phyloP scores from a whole-genome alignment of 176 grass and related monocot genomes.

The Eleusine coracana region DNA sequence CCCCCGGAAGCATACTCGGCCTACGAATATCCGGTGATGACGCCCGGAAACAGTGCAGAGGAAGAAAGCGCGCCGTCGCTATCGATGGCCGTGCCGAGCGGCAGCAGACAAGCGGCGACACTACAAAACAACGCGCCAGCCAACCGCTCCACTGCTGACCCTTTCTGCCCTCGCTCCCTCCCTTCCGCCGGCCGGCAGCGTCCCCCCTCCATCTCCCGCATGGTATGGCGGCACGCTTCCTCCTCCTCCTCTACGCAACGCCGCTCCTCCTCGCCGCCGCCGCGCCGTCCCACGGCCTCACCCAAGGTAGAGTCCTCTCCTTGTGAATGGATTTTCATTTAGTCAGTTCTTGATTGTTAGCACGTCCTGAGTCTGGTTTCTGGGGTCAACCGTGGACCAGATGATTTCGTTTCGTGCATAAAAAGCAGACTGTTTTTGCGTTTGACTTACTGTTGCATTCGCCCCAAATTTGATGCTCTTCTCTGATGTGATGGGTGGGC shows the following conservation, averaged over 20 bases:
- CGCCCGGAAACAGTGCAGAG: conserved; percentile 13
- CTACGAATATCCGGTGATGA: conserved; percentile 50
- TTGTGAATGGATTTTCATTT: neutral
- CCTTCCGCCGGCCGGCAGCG: conserved; percentile 40
- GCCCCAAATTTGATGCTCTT: neutral
- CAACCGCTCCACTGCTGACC: conserved; percentile 44
- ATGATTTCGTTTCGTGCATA: conserved; percentile 14
- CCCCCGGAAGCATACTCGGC: conserved; percentile 6
- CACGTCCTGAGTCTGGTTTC: neutral
- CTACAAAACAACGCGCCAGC: conserved; percentile 55
- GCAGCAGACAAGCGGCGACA: conserved; percentile 43
- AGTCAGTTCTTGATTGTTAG: conserved; percentile 14
- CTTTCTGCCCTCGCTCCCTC: conserved; percentile 36
- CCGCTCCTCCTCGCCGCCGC: conserved; percentile 14
- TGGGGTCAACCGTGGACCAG: neutral
- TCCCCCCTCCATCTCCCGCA: neutral
- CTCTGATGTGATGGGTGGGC: conserved; percentile 1
- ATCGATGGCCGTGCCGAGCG: conserved; percentile 48
- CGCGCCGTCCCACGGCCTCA: conserved; percentile 12
- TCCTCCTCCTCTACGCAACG: conserved; percentile 26
- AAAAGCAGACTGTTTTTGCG: neutral
- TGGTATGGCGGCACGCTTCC: conserved; percentile 50
- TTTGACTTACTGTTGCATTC: neutral
- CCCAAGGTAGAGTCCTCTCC: conserved; percentile 37
- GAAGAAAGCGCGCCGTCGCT: conserved; percentile 34